Evolutionary conservation across 106 monocot genomes (phyloP), one percentile per base, ranked within the genome.

Genomic region (Apostasia shenzhenica): DNA sequence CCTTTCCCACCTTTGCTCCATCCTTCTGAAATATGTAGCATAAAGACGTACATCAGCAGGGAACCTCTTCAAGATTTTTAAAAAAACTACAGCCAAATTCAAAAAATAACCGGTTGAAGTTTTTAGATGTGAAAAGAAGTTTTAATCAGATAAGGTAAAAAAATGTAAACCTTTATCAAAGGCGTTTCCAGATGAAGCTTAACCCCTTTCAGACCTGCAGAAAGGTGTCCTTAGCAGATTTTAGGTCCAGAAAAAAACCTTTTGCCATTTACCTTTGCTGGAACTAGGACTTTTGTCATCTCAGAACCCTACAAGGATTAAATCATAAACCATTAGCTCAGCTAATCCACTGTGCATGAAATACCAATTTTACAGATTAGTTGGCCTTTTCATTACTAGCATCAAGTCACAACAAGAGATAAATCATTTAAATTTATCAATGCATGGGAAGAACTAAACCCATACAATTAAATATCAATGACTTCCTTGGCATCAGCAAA

Each of bases 1-100:
- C 52, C 57, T 26, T 77, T 80, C 72, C 80, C 74, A 39, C 78
- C 83, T 70, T 78, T 83, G 65, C 75, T 67, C 52, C 38, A 72
- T 44, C 67, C 57, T 6, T 73, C 82, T 76, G 45, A n/a, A 66
- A 63, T 72, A 59, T 5, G 51, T 13, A 38, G 56, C 52, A 45
- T 55, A 43, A 42, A 50, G 3, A 26, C 48, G n/a, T 14, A 37
- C 11, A 39, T 39, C 45, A 48, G 26, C 46, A 11, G 48, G 26
- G 8, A 11, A 37, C 8, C 14, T 14, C 48, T 65, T 65, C 14
- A 4, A 37, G 46, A 65, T 1, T 6, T 7, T 26, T n/a, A n/a
- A n/a, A n/a, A n/a, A 65, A 50, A 26, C 56, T 65, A 44, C 26
- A 2, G 6, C n/a, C 65, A 65, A 48, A 49, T 14, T 37, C 14